Base-by-base conservation (phyloP, 2,329 filamentous ascomycete species). In the Pezicula radicicola region DNA sequence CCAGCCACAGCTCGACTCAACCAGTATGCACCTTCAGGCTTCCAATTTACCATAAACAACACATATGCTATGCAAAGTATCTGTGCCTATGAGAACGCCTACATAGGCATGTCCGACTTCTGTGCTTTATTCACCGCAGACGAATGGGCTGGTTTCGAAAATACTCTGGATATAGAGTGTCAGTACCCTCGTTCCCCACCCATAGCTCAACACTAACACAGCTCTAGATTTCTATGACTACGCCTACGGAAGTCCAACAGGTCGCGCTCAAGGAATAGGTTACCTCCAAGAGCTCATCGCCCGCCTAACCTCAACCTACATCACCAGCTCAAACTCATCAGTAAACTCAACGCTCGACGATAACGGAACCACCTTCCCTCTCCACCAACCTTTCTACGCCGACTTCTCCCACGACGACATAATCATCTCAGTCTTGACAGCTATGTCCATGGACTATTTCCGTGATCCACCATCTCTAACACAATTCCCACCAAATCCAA, bases 391-490 rank as follows among this genome's bases (percentile, higher is more conserved):
- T 7, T 72, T 96, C 6, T 96, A 94, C 63, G 90, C 89, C 1
- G 91, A 96, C 68, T 96, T 96, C 65, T 88, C 85, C 55, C 91
- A 96, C 69, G 91, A 96, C 70, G 95, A 95, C 68, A 84, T 87
- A 65, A 91, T 96, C 82, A 80, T 82, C 30, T 80, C 81, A 8
- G 80, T 92, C 6, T 66, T 81, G 12, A 71, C 76, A 1, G 78
- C 79, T 3, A 71, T 82, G 64, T 77, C 75, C 12, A 56, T 83
- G 21, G 75, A 81, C 56, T 80, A 81, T 60, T 76, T 81, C 67
- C 72, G 71, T 19, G 72, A 77, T 9, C 60, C 75, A 1, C 75
- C 76, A 2, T 66, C 62, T 44, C 61, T 78, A 13, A 69, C 65
- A 1, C 57, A 70, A 45, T 75, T 63, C 58, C 74, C 74, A 18